Base-by-base conservation (phyloP, 2,329 filamentous ascomycete genomes). In the Phialophora tarda region DNA sequence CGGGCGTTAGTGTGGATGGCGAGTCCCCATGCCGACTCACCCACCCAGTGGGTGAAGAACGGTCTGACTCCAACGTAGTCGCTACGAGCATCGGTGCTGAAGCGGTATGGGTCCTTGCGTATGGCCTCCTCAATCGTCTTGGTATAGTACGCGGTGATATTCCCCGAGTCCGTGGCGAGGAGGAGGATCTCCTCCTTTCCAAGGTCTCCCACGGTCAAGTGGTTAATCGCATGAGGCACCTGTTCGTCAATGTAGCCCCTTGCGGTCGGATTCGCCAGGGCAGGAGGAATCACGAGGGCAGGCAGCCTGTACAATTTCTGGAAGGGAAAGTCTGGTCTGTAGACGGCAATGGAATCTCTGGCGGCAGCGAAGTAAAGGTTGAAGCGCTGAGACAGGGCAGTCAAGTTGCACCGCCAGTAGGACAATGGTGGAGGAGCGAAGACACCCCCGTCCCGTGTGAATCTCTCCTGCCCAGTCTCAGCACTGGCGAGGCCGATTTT, bases 1-100 rank as follows among this genome's bases (percentile, higher is more conserved):
- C 93, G 88, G n/a, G 91, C 92, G 69, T 88, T 81, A 68, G 87
- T 84, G 76, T 98, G 94, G 11, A 97, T 84, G 7, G 92, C 90
- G 56, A 97, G 78, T 0, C 94, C 95, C 95, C 95, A 99, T 2
- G 93, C 94, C 66, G 91, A 94, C 26, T 79, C 80, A 1, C 86
- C 86, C 2, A 97, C 92, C 74, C 91, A 93, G 44, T 90, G 86
- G 65, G 88, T 86, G 64, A 97, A 91, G 74, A 96, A 91, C 1
- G 80, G 78, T 21, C 75, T 75, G 17, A 82, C 73, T 57, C 77
- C 75, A 7, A 74, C 65, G n/a, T 73, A 70, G 62, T 79, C 72
- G 53, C 77, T 72, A 24, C 75, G 75, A 7, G 70, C 73, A 21
- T 70, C 56, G 58, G 69, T 59, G 69, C 51, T 58, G 63, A 69